phyloP scores from a whole-genome alignment of 1,139 yeast species.

The Suhomyces choctaworum region DNA sequence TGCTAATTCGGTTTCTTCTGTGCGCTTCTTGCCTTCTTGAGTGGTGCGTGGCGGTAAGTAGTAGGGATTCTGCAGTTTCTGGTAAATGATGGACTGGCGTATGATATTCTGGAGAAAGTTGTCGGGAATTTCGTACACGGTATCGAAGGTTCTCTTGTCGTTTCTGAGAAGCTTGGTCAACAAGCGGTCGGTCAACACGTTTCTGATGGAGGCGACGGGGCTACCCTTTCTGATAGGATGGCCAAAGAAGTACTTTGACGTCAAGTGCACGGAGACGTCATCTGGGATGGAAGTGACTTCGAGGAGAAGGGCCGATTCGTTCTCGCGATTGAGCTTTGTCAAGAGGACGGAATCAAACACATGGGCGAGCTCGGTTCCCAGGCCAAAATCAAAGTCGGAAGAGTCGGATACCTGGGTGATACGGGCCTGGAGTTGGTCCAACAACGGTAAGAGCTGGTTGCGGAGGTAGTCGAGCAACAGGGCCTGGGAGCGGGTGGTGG shows the following conservation, averaged over 20 bases:
- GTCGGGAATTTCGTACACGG: conserved; percentile 15
- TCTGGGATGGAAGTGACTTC: conserved; percentile 6
- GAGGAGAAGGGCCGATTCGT: conserved; percentile 30
- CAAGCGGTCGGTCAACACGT: conserved; percentile 9
- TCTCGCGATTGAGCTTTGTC: conserved; percentile 24
- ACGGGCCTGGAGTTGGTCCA: conserved; percentile 23
- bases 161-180: conserved; percentile 12
- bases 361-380: conserved; percentile 8
- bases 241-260: conserved; percentile 14
- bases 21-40: conserved; percentile 8
- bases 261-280: neutral
- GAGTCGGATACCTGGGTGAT: conserved; percentile 7
- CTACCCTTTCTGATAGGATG: conserved; percentile 1
- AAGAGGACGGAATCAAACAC: conserved; percentile 12
- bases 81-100: conserved; percentile 31
- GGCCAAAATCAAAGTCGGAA: conserved; percentile 16
- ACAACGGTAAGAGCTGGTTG: conserved; percentile 30
- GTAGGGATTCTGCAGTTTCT: conserved; percentile 30
- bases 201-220: conserved; percentile 2
- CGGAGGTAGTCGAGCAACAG: conserved; percentile 24
- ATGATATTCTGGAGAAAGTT: conserved; percentile 31
- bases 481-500: conserved; percentile 5
- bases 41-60: conserved; percentile 36
- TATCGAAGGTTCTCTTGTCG: conserved; percentile 4
- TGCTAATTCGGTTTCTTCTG: conserved; percentile 10